These are phyloP conservation scores for Fusarium sp. DNA, from an alignment of 2,329 filamentous ascomycete species.

Conservation along the genomic window DNA sequence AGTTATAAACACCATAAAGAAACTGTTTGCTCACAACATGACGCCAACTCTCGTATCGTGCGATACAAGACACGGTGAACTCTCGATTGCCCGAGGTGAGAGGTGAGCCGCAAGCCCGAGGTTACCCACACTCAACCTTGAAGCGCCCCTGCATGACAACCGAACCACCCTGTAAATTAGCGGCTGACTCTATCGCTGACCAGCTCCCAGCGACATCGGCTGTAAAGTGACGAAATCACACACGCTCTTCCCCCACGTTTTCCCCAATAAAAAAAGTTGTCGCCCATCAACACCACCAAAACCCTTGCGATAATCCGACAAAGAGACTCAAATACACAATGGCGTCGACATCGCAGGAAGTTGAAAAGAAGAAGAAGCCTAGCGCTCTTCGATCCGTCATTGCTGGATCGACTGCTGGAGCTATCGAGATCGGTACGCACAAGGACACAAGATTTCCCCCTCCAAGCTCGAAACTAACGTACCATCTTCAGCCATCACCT, in stretches of 20 bases:
- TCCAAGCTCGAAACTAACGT: neutral
- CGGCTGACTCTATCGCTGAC: neutral
- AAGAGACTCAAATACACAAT: slow-evolving; percentile 37
- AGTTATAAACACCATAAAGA: neutral
- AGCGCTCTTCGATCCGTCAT: slow-evolving; percentile 90
- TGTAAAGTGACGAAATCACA: slow-evolving; percentile 44
- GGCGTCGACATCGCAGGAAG: slow-evolving; percentile 44
- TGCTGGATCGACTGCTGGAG: slow-evolving; percentile 92
- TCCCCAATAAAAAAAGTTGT: slow-evolving; percentile 27
- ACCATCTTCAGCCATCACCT: slow-evolving; percentile 76
- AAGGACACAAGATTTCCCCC: neutral
- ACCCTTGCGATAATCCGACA: slow-evolving; percentile 4
- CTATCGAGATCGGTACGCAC: slow-evolving; percentile 85
- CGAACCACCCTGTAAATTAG: neutral
- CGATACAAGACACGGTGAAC: neutral
- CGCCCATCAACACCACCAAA: neutral
- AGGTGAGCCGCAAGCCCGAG: slow-evolving; percentile 21
- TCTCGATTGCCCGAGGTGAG: neutral
- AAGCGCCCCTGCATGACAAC: neutral
- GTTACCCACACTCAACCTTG: neutral
- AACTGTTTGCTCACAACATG: neutral
- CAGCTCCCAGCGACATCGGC: slow-evolving; percentile 43
- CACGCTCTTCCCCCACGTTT: slow-evolving; percentile 26
- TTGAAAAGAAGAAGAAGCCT: slow-evolving; percentile 62
- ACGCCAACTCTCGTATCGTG: neutral